A percentile compares a stretch with the other conserved stretches of the same genome.
phyloP scores from a whole-genome alignment of 495 filamentous ascomycete genomes.

The Hypomontagnella submonticulosa region DNA sequence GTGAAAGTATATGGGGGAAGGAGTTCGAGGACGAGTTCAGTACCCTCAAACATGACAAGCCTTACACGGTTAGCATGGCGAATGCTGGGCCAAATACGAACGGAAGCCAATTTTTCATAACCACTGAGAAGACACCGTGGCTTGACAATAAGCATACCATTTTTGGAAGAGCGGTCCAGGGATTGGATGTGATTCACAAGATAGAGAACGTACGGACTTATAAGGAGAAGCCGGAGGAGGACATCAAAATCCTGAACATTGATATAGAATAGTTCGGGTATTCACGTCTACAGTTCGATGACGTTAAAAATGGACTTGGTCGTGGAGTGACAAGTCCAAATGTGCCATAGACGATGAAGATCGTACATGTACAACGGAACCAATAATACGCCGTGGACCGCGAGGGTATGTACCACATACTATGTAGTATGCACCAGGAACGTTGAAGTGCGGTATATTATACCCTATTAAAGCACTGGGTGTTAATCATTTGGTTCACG shows the following conservation, averaged over 20 bases:
- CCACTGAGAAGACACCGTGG: constrained; percentile 96
- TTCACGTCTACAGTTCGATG: no score
- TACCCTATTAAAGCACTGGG: no score
- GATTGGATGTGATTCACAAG: constrained; percentile 93
- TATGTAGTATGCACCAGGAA: no score
- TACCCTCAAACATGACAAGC: constrained; percentile 89
- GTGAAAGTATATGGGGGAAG: constrained; percentile 95
- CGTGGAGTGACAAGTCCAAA: no score
- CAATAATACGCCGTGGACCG: no score
- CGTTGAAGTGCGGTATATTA: no score
- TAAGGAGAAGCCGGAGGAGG: constrained; percentile 96
- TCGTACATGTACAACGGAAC: no score
- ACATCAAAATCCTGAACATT: constrained; percentile 97
- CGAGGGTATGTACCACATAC: no score
- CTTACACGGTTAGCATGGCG: constrained; percentile 96
- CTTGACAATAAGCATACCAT: constrained; percentile 96
- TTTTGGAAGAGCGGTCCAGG: constrained; percentile 89
- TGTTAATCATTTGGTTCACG: no score
- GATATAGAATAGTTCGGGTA: constrained; percentile 60
- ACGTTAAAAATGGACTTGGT: not conserved
- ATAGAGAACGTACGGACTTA: constrained; percentile 93
- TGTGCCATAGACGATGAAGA: no score
- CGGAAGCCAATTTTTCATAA: constrained; percentile 96
- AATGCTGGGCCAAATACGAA: constrained; percentile 90
- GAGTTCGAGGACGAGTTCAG: constrained; percentile 98